Conservation (phyloP, 495 filamentous ascomycete genomes). For the Pyronema domesticum region DNA sequence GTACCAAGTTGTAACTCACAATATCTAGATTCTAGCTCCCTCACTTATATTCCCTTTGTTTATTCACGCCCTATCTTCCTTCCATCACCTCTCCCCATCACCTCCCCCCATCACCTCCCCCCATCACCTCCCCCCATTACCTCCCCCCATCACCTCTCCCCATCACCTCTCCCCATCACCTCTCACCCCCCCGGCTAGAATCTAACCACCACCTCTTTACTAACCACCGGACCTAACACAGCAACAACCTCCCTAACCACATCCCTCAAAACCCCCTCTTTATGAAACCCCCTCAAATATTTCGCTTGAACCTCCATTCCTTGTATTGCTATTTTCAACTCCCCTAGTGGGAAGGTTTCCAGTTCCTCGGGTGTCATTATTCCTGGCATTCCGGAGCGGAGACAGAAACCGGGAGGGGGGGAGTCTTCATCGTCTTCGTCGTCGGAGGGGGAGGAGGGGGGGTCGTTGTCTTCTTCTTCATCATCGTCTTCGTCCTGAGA, state of each 20-base stretch:
- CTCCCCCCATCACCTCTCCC: too few species aligned
- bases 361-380: constrained; percentile 49
- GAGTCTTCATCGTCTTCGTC: constrained; percentile 19
- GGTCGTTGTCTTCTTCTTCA: neutral
- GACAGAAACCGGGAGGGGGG: constrained; percentile 36
- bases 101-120: too few species aligned
- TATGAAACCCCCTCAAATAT: constrained; percentile 14
- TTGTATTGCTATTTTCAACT: constrained; percentile 28
- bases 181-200: too few species aligned
- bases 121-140: too few species aligned
- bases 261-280: constrained; percentile 52
- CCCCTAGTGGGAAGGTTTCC: constrained; percentile 41
- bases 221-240: too few species aligned
- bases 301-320: constrained; percentile 20
- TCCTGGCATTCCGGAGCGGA: constrained; percentile 59
- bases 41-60: too few species aligned
- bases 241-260: constrained; percentile 57
- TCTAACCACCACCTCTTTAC: too few species aligned
- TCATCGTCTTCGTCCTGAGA: constrained; percentile 11
- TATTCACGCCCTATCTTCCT: too few species aligned
- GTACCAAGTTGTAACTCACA: too few species aligned
- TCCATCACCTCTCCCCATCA: too few species aligned
- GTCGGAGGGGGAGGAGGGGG: neutral
- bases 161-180: too few species aligned
- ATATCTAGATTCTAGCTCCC: too few species aligned